phyloP scores from a whole-genome alignment of 306 rosid species.

The Cyamopsis tetragonoloba region DNA sequence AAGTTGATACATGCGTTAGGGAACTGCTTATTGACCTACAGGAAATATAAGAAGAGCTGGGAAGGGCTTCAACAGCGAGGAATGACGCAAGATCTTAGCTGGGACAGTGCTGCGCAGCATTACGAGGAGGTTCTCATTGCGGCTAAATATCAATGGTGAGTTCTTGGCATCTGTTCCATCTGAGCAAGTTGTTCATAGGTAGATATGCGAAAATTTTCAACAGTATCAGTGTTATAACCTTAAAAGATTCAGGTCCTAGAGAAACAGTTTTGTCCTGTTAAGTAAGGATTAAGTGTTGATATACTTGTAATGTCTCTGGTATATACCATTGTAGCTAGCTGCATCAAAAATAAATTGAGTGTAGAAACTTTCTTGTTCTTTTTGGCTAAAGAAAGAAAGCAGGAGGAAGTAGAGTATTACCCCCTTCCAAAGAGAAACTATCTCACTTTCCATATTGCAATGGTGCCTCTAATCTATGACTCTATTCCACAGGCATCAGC shows the following conservation, averaged over 20 bases:
- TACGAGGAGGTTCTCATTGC: conserved; percentile 91
- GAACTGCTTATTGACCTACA: conserved; percentile 66
- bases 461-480: background rate
- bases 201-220: background rate
- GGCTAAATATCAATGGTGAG: conserved; percentile 81
- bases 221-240: background rate
- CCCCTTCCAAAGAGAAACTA: background rate
- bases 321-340: background rate
- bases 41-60: conserved; percentile 85
- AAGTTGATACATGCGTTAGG: conserved; percentile 67
- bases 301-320: conserved; percentile 3
- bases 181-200: conserved; percentile 20
- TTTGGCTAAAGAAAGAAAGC: background rate
- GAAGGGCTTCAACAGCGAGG: conserved; percentile 94
- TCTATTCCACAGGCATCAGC: too few relatives aligned
- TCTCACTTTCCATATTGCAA: background rate
- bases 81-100: conserved; percentile 81
- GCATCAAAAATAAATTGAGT: background rate
- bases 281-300: conserved; percentile 5
- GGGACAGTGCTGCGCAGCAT: conserved; percentile 87
- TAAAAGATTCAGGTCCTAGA: conserved; percentile 1
- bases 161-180: conserved; percentile 7
- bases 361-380: background rate
- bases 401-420: background rate
- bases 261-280: conserved; percentile 15